These are phyloP conservation scores for Cladophialophora bantiana DNA, from an alignment of 2,329 filamentous ascomycete genomes.

Conservation along the genomic window DNA sequence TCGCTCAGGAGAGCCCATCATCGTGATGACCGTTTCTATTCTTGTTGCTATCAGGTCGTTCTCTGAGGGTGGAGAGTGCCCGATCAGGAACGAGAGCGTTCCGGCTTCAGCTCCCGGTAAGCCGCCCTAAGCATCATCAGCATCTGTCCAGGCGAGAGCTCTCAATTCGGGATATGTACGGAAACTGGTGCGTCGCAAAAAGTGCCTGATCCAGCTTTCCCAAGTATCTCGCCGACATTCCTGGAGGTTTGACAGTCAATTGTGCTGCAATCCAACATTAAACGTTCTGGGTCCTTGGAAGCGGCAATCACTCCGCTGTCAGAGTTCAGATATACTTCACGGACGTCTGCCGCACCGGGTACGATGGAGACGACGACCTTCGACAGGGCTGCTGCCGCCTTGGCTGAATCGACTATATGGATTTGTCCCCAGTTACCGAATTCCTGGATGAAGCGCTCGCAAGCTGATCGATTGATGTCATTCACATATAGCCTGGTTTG, in stretches of 20 bases:
- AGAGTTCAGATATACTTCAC: slow-evolving; percentile 18
- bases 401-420: slow-evolving; percentile 12
- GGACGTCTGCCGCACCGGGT: slow-evolving; percentile 8
- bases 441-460: not conserved
- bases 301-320: slow-evolving; percentile 14
- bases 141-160: not conserved
- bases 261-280: slow-evolving; percentile 22
- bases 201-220: slow-evolving; percentile 5
- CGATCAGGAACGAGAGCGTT: slow-evolving; percentile 17
- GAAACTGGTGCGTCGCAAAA: slow-evolving; percentile 19
- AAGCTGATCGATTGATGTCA: not conserved
- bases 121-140: slow-evolving; percentile 3
- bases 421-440: slow-evolving; percentile 8
- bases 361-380: slow-evolving; percentile 17
- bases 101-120: slow-evolving; percentile 11
- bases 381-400: slow-evolving; percentile 13
- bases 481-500: not conserved
- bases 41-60: slow-evolving; percentile 1
- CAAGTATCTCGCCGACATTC: slow-evolving; percentile 7
- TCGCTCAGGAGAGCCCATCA: slow-evolving; percentile 18
- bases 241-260: slow-evolving; percentile 12
- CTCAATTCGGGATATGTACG: not conserved
- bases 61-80: not conserved
- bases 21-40: slow-evolving; percentile 7
- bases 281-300: slow-evolving; percentile 2